These are phyloP conservation scores for Eucalyptus sp. DNA, from an alignment of 345 rosid genomes.

Conservation along the genomic window DNA sequence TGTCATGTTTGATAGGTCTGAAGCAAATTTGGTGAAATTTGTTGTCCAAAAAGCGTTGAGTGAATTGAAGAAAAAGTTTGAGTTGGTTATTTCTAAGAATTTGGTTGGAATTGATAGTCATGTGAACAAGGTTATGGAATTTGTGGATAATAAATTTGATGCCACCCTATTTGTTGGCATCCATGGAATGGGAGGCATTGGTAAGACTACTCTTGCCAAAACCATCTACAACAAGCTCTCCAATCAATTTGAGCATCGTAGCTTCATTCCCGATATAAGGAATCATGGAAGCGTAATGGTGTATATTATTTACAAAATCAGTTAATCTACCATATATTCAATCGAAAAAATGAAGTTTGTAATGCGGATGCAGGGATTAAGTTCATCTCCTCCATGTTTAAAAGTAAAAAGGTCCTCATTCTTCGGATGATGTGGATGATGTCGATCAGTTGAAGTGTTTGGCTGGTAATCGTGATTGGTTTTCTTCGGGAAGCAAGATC, in stretches of 20 bases:
- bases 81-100: neutral
- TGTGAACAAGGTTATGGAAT: neutral
- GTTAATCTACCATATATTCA: no score
- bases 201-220: neutral
- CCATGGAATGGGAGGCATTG: neutral
- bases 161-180: neutral
- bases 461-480: no score
- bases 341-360: no score
- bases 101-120: neutral
- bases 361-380: no score
- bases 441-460: no score
- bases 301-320: no score
- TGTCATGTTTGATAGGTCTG: neutral
- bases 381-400: no score
- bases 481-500: no score
- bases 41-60: neutral
- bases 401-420: no score
- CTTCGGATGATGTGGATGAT: no score
- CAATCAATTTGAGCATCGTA: no score
- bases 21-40: neutral
- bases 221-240: neutral
- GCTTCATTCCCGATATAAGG: neutral
- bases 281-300: no score
- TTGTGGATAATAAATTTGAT: neutral
- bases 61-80: neutral